Percentiles rank a stretch among this genome's conserved stretches.
phyloP scores from a whole-genome alignment of 2,329 filamentous ascomycete genomes.

The Harringtonia aguacate region DNA sequence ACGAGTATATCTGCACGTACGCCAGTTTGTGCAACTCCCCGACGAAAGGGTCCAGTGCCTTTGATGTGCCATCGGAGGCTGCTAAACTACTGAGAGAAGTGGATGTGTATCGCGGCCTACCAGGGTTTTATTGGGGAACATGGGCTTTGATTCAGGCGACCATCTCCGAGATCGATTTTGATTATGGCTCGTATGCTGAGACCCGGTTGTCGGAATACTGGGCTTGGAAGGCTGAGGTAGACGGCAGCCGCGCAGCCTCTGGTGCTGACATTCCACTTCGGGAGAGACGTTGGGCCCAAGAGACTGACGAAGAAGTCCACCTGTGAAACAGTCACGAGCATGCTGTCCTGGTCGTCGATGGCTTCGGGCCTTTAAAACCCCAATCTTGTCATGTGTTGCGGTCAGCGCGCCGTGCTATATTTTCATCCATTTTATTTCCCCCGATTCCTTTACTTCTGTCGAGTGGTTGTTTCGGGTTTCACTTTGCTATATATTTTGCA shows the following conservation, averaged over 20 bases:
- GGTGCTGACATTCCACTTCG: constrained; percentile 58
- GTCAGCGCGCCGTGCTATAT: no score
- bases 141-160: constrained; percentile 92
- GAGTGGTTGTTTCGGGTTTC: no score
- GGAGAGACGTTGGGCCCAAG: constrained; percentile 69
- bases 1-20: constrained; percentile 73
- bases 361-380: no score
- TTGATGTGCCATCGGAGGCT: constrained; percentile 51
- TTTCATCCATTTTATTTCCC: no score
- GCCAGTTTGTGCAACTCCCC: constrained; percentile 32
- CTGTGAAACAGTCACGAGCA: background rate
- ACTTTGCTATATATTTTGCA: background rate
- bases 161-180: constrained; percentile 93
- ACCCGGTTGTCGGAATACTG: constrained; percentile 81
- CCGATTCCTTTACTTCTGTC: no score
- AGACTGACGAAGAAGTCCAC: constrained; percentile 15
- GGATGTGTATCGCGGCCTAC: constrained; percentile 77
- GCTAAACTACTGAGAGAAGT: constrained; percentile 68
- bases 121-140: constrained; percentile 85
- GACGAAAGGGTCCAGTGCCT: constrained; percentile 18
- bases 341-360: no score
- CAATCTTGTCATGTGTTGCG: no score
- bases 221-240: constrained; percentile 71
- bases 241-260: constrained; percentile 43
- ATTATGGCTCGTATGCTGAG: constrained; percentile 89